Evolutionary conservation across 2,329 filamentous ascomycete species (phyloP).

Genomic region (Coniochaeta sp.): DNA sequence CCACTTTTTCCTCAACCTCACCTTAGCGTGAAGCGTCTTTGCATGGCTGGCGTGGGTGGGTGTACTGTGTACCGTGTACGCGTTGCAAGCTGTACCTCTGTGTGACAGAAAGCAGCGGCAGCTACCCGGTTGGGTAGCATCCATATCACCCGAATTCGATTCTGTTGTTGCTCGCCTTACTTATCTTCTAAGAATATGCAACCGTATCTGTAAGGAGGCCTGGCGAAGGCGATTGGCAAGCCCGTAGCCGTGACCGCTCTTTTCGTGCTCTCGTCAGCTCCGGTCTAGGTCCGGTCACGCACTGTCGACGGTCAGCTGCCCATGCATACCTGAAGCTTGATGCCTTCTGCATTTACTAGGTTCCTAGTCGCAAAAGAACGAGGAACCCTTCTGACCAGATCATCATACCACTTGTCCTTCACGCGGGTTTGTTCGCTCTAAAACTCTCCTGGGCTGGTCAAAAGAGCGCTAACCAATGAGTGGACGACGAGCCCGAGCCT

Average conservation of each 20-base stretch:
- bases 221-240: background rate
- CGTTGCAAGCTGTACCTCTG: background rate
- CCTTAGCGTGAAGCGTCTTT: background rate
- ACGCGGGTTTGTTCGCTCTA: background rate
- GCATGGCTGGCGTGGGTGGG: too few species aligned
- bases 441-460: background rate
- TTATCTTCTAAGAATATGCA: too few species aligned
- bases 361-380: background rate
- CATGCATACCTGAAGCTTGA: background rate
- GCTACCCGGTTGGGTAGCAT: background rate
- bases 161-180: background rate
- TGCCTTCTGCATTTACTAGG: background rate
- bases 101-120: background rate
- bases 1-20: background rate
- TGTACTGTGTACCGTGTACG: too few species aligned
- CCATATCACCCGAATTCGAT: background rate
- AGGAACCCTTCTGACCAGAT: too few species aligned
- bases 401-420: too few species aligned
- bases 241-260: background rate
- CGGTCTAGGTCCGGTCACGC: background rate
- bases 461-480: background rate
- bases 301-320: background rate
- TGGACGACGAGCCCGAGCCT: too few species aligned
- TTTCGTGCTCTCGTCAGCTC: background rate
- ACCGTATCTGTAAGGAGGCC: background rate